Evolutionary conservation across 2,329 filamentous ascomycete species (phyloP), one percentile per base, ranked within the genome.

Genomic region (Penicillium sp.): DNA sequence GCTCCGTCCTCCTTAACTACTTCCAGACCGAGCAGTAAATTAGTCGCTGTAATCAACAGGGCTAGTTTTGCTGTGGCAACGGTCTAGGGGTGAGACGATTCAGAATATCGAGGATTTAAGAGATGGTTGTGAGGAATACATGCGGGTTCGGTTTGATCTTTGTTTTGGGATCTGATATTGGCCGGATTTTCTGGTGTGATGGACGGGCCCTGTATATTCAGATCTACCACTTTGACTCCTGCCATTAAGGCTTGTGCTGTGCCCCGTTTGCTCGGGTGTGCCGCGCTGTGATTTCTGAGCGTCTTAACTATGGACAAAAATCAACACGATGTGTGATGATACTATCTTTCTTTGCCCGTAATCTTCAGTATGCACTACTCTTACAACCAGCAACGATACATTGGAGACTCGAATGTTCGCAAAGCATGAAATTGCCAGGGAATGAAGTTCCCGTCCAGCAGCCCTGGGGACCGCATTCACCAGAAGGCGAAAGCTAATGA

Each of bases 1-100:
- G 94, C 77, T 91, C 88, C 75, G 92, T 97, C 81, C 90, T 99
- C 78, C 91, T 99, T 81, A 96, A 99, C 89, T 99, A 99, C 90
- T 97, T 99, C 92, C 90, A 96, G 85, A 96, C 92, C 78, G 78
- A 79, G 75, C 77, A 79, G 70, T 79, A 79, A 64, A 74, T 64
- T 60, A 55, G 54, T 46, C 43, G 40, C 37, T 49, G 33, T 23
- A 35, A 20, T 25, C n/a, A 43, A 42, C 27, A 27, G 27, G 18
- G 31, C 49, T 51, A 43, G 49, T 50, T 37, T 35, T 50, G 53
- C 55, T 54, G 51, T 60, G 55, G 50, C 54, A 49, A 47, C 44
- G 52, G 58, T 58, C 52, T 55, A 50, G 53, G 52, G 54, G 54
- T 37, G 56, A 59, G 26, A 29, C 40, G 40, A 27, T 27, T 33